Conservation (phyloP, 192 early-diverging fungal genomes). For the Coemansia sp. region DNA sequence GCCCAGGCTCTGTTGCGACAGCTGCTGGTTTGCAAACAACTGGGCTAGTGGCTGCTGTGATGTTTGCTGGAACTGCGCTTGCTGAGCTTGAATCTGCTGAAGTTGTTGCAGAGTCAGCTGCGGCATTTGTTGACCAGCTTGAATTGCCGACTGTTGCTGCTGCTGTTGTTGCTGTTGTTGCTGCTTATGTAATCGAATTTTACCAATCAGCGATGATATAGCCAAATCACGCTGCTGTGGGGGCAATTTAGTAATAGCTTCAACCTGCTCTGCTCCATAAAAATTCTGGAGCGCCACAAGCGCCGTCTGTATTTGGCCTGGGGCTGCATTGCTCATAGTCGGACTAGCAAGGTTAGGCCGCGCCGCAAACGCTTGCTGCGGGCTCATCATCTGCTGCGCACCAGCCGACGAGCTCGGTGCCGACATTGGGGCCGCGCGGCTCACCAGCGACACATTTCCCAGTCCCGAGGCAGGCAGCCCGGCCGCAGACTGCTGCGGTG, state of each 20-base stretch:
- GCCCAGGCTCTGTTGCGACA: slow-evolving; percentile 21
- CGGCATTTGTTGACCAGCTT: slow-evolving; percentile 4
- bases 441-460: not conserved
- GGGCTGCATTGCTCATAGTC: slow-evolving; percentile 4
- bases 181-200: slow-evolving; percentile 10
- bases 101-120: slow-evolving; percentile 14
- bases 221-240: slow-evolving; percentile 18
- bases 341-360: slow-evolving; percentile 34
- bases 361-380: slow-evolving; percentile 29
- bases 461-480: slow-evolving; percentile 16
- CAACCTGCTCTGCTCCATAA: slow-evolving; percentile 20
- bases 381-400: slow-evolving; percentile 41
- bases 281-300: slow-evolving; percentile 10
- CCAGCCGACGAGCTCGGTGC: not conserved
- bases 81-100: slow-evolving; percentile 20
- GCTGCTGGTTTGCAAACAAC: slow-evolving; percentile 27
- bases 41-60: slow-evolving; percentile 19
- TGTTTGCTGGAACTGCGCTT: slow-evolving; percentile 15
- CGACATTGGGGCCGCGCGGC: slow-evolving; percentile 3
- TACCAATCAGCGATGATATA: slow-evolving; percentile 2
- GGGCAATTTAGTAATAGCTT: slow-evolving; percentile 18
- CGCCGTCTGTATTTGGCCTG: slow-evolving; percentile 11
- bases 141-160: not conserved
- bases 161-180: slow-evolving; percentile 14
- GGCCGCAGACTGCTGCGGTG: slow-evolving; percentile 23